A percentile compares a stretch with the other conserved stretches of the same genome.
These are phyloP conservation scores for Rhizomucor pusillus DNA, from an alignment of 371 early-diverging fungal species.

Conservation along the genomic window DNA sequence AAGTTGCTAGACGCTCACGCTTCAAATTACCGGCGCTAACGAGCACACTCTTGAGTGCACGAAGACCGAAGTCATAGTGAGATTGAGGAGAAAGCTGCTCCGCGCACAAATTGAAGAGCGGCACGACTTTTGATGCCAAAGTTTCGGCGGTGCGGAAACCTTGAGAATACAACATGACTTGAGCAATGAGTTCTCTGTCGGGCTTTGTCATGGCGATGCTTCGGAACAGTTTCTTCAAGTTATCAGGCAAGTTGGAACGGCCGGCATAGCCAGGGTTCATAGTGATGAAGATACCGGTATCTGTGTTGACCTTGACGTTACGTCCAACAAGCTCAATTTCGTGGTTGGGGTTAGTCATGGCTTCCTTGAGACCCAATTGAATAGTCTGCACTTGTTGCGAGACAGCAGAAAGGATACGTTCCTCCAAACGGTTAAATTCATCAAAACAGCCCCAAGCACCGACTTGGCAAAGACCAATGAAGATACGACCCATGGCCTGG, in stretches of 20 bases:
- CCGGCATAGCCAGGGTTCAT: slow-evolving; percentile 99
- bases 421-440: slow-evolving; percentile 99
- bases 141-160: slow-evolving; percentile 96
- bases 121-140: slow-evolving; percentile 94
- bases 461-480: slow-evolving; percentile 96
- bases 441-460: slow-evolving; percentile 99
- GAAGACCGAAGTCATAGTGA: slow-evolving; percentile 99
- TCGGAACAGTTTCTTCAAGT: slow-evolving; percentile 97
- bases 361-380: slow-evolving; percentile 88
- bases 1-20: slow-evolving; percentile 73
- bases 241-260: slow-evolving; percentile 97
- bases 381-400: slow-evolving; percentile 99
- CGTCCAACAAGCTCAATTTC: slow-evolving; percentile 94
- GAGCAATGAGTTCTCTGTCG: slow-evolving; percentile 96
- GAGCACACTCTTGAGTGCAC: slow-evolving; percentile 98
- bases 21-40: slow-evolving; percentile 97
- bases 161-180: slow-evolving; percentile 98
- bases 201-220: slow-evolving; percentile 98
- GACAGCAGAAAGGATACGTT: slow-evolving; percentile 96
- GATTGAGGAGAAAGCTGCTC: slow-evolving; percentile 94
- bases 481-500: slow-evolving; percentile 99
- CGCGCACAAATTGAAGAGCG: slow-evolving; percentile 92
- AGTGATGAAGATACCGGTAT: slow-evolving; percentile 98
- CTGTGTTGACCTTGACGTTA: slow-evolving; percentile 77
- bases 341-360: slow-evolving; percentile 54